phyloP scores from a whole-genome alignment of 2,329 filamentous ascomycete genomes.

The Aspergillus pseudonomiae region DNA sequence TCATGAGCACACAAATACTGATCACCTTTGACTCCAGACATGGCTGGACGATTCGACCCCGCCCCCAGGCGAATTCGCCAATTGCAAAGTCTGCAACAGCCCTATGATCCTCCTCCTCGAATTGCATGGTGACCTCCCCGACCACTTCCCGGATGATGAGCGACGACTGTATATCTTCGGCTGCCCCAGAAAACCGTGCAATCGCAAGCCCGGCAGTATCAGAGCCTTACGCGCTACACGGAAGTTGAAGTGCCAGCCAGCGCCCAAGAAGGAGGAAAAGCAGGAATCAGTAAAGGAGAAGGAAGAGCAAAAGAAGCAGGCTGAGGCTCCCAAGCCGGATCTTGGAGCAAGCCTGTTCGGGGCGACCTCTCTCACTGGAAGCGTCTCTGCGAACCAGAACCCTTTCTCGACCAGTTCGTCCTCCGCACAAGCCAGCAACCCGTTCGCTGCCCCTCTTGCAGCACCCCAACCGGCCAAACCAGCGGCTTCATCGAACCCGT shows the following conservation, averaged over 20 bases:
- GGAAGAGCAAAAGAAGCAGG: slow-evolving; percentile 19
- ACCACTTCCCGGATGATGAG: slow-evolving; percentile 83
- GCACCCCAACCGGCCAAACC: slow-evolving; percentile 39
- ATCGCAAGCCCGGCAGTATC: slow-evolving; percentile 80
- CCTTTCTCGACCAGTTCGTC: slow-evolving; percentile 54
- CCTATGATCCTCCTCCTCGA: slow-evolving; percentile 85
- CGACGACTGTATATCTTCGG: slow-evolving; percentile 84
- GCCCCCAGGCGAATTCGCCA: slow-evolving; percentile 75
- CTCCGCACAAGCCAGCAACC: slow-evolving; percentile 52
- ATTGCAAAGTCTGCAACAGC: slow-evolving; percentile 84
- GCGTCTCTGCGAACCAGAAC: slow-evolving; percentile 49
- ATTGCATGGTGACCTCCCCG: slow-evolving; percentile 85
- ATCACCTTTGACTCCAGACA: slow-evolving; percentile 56
- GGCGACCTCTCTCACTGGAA: slow-evolving; percentile 42
- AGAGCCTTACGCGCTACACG: slow-evolving; percentile 72
- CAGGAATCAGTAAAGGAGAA: slow-evolving; percentile 17
- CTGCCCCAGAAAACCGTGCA: slow-evolving; percentile 77
- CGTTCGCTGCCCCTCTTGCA: slow-evolving; percentile 59
- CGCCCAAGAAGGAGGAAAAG: slow-evolving; percentile 28
- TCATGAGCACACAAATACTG: slow-evolving; percentile 12
- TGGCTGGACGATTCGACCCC: slow-evolving; percentile 77
- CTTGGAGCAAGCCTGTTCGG: slow-evolving; percentile 66
- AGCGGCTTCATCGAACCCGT: slow-evolving; percentile 38
- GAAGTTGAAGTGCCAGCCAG: slow-evolving; percentile 41
- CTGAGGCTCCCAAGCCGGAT: slow-evolving; percentile 37